A percentile compares a stretch with the other conserved stretches of the same genome.
phyloP scores from a whole-genome alignment of 176 grass and related monocot species.

The Oryza australiensis region DNA sequence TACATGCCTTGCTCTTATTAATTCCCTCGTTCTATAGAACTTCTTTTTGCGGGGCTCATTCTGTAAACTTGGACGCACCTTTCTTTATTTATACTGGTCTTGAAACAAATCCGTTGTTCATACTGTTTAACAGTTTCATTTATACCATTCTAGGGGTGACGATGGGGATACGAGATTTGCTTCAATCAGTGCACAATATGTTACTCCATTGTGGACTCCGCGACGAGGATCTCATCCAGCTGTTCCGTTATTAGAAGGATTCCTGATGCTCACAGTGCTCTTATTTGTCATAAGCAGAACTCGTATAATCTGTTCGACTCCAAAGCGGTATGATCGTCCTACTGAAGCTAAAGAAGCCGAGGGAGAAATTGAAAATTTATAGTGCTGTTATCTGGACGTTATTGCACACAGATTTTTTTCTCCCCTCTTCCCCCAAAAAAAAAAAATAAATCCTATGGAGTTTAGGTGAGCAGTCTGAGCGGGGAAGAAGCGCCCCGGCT shows the following conservation, averaged over 20 bases:
- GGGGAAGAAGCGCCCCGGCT: not conserved
- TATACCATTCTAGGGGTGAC: conserved; percentile 28
- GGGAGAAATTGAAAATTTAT: not conserved
- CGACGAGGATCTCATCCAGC: not conserved
- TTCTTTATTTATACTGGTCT: not conserved
- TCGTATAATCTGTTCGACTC: not conserved
- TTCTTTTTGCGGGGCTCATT: not conserved
- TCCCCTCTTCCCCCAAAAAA: too few species aligned
- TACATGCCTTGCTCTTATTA: not conserved
- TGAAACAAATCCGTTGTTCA: not conserved
- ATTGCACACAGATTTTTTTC: not conserved
- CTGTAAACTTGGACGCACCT: not conserved
- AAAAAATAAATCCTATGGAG: not conserved
- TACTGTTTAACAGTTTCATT: conserved; percentile 1
- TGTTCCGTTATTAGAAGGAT: conserved; percentile 30
- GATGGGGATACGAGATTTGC: conserved; percentile 34
- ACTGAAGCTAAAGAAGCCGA: not conserved
- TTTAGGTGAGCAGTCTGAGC: not conserved
- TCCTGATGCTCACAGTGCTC: conserved; percentile 24
- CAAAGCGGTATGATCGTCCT: not conserved
- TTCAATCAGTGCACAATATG: conserved; percentile 41
- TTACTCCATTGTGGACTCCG: conserved; percentile 35
- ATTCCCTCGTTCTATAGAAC: not conserved
- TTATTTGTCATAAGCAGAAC: conserved; percentile 16
- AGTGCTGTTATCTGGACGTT: not conserved